Evolutionary conservation across 768 basidiomycete genomes (phyloP), one percentile per base, ranked within the genome.

Genomic region (Lentinula detonsa): DNA sequence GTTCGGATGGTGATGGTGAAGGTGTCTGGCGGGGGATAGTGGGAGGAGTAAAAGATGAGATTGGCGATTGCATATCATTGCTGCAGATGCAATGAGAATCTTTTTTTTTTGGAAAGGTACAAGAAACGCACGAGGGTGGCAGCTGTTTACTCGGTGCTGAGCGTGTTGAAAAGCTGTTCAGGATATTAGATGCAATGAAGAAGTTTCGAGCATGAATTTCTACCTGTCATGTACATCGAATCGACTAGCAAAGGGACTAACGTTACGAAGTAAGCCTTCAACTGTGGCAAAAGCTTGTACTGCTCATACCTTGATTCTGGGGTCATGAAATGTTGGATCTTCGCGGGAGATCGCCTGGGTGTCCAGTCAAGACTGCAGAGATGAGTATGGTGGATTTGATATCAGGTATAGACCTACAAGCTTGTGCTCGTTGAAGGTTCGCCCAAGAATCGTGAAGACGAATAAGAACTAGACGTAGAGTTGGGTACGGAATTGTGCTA

Each of bases 241-340:
- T 40, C 57, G 43, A 48, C 35, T 21, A 33, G 37, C 57, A 49
- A 59, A 59, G 9, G 57, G 57, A 59, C 57, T 59, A 50, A 1
- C 5, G 18, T 21, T 2, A 21, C 10, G 8, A 7, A 18, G 31
- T 39, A 31, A n/a, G 35, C 13, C 0, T 52, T 18, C 11, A 31
- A 2, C 21, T 35, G 16, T 16, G 11, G 21, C 18, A 31, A 60
- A n/a, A n/a, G 3, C 16, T 16, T 13, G 49, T 53, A 7, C 16
- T 49, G 0, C 11, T 59, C 61, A 21, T 13, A 64, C 64, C 64
- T 64, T 9, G 64, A 63, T 16, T 65, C 64, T 23, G 64, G 64
- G 7, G 64, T 65, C 54, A 65, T 65, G 28, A 65, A 63, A 37
- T 49, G 61, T 33, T 53, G 61, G 42, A 31, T 21, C 7, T 57